Evolutionary conservation across 345 rosid genomes (phyloP), one percentile per base, ranked within the genome.

Genomic region (Hirschfeldia incana): DNA sequence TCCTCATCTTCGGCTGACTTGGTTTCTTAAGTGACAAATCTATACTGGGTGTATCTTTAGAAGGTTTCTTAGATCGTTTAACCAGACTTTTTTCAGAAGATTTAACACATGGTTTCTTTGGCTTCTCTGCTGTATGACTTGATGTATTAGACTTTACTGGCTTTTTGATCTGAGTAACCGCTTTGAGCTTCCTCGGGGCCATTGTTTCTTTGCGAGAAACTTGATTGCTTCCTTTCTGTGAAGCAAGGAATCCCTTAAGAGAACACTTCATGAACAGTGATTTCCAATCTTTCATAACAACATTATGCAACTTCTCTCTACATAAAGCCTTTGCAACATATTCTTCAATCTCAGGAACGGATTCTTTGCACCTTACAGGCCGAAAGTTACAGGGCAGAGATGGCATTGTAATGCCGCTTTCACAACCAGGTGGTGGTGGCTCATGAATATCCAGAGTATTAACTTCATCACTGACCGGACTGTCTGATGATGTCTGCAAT

Each of bases 221-320:
- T n/a, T 87, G 88, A 73, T 83, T 82, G 73, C 80, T 90, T 65
- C 84, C 91, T 63, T 60, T 84, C 85, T 76, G 60, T 39, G 86
- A 86, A 70, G 60, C 65, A 73, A 87, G 72, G 74, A 83, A 85
- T 27, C 80, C 81, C 42, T 73, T 77, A 65, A 93, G 84, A 85
- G 60, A 67, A 69, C 60, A 80, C 81, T 80, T 71, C 74, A 84
- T 51, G 67, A 87, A 84, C 53, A 72, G 72, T 44, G 87, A 82
- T 81, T 83, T 88, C 89, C 93, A 96, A 69, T 87, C 91, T 51
- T 78, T 82, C 64, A 89, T 81, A 57, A 86, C 90, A 83, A 76
- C 85, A 76, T 84, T 87, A 79, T 90, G 94, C 89, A 96, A 84
- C 85, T 86, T 89, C 84, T 92, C 95, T 82, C 94, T 86, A 83